phyloP scores from a whole-genome alignment of 1,284 basidiomycete species.

The Microbotryomycetes sp. region DNA sequence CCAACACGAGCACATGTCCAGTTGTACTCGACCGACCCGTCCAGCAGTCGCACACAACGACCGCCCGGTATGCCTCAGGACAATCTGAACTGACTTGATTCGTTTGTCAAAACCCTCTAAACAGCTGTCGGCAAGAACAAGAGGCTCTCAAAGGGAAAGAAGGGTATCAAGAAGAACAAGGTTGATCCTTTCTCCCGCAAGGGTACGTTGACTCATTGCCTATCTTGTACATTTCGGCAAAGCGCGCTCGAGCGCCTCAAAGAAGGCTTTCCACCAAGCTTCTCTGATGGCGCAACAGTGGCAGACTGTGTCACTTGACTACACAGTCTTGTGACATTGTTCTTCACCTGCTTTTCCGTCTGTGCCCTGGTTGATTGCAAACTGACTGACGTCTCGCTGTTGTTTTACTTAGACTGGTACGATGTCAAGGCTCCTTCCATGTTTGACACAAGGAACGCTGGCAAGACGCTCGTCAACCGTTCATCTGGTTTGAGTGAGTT shows the following conservation, averaged over 20 bases:
- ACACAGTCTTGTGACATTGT: no score
- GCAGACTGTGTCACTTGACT: background rate
- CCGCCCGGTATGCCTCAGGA: no score
- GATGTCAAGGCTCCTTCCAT: constrained; percentile 98
- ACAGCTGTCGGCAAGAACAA: constrained; percentile 70
- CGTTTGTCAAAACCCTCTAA: no score
- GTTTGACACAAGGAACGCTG: constrained; percentile 94
- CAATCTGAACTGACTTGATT: no score
- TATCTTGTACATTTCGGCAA: background rate
- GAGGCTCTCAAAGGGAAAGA: constrained; percentile 98
- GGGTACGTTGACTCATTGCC: constrained; percentile 50
- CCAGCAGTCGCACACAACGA: no score
- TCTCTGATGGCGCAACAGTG: background rate
- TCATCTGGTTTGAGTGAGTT: constrained; percentile 92
- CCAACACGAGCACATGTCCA: no score
- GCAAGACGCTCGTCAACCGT: constrained; percentile 98
- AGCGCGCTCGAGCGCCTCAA: no score
- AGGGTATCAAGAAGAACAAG: constrained; percentile 95
- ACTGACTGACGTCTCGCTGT: no score
- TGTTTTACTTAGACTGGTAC: constrained; percentile 77
- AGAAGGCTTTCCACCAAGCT: no score
- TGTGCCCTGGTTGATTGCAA: background rate
- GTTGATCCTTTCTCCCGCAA: constrained; percentile 99
- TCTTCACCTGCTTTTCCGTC: constrained; percentile 20
- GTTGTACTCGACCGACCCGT: no score